Evolutionary conservation across 2,329 filamentous ascomycete species (phyloP).

Genomic region (Penicillium fuscoglaucum): DNA sequence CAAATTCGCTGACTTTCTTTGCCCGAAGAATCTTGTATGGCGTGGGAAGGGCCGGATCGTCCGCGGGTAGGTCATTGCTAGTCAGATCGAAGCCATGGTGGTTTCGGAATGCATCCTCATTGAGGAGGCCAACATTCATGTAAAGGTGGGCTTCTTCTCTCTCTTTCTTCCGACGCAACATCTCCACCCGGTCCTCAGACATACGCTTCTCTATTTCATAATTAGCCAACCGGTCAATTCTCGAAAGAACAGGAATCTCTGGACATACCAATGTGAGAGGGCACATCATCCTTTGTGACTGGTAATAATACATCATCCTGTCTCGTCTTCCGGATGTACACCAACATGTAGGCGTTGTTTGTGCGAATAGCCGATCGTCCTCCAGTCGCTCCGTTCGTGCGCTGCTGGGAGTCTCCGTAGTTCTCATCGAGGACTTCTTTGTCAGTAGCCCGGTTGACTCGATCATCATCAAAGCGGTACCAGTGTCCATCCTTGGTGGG

Average conservation of each 20-base stretch:
- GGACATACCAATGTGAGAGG: slow-evolving; percentile 64
- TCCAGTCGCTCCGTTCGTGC: slow-evolving; percentile 56
- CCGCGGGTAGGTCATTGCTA: slow-evolving; percentile 61
- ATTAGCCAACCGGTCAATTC: slow-evolving; percentile 20
- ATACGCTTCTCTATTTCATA: slow-evolving; percentile 63
- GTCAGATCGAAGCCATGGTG: slow-evolving; percentile 85
- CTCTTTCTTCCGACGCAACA: slow-evolving; percentile 79
- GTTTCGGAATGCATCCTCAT: slow-evolving; percentile 74
- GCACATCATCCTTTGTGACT: slow-evolving; percentile 75
- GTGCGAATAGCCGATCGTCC: slow-evolving; percentile 64
- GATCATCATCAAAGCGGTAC: slow-evolving; percentile 96
- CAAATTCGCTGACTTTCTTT: slow-evolving; percentile 75
- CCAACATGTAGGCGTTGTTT: slow-evolving; percentile 96
- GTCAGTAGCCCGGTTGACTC: slow-evolving; percentile 89
- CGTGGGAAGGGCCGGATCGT: slow-evolving; percentile 69
- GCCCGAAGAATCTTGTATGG: slow-evolving; percentile 71
- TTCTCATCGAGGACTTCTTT: slow-evolving; percentile 95
- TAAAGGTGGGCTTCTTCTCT: slow-evolving; percentile 93
- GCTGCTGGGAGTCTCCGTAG: slow-evolving; percentile 81
- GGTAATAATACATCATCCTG: slow-evolving; percentile 79
- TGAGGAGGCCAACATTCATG: slow-evolving; percentile 78
- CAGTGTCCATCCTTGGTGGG: slow-evolving; percentile 91
- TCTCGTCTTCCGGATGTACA: slow-evolving; percentile 86
- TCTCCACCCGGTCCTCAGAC: slow-evolving; percentile 74
- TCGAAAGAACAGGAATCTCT: background rate